Evolutionary conservation across 2,329 filamentous ascomycete species (phyloP), one percentile per base, ranked within the genome.

Genomic region (Colletotrichum eleusines): DNA sequence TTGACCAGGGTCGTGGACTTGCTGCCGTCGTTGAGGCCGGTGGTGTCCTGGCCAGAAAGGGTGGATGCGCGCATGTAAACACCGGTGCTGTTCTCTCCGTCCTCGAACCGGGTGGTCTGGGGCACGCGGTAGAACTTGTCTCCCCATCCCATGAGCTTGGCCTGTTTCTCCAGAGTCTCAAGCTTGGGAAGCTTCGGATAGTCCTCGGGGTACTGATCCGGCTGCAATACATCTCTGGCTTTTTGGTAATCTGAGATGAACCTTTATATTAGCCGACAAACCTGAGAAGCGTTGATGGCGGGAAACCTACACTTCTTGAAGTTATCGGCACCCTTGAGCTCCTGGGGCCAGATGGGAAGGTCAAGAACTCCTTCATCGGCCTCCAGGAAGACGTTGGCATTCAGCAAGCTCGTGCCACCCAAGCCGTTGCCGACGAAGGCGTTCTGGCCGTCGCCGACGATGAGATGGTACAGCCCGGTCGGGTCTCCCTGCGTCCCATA

Each of bases 1-100:
- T 90, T 92, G 44, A 91, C 88, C 1, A 90, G 82, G 0, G 88
- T 91, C 9, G 87, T 90, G 28, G 86, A 91, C 78, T 92, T 92
- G 40, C 88, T 91, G 2, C 89, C 89, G 76, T 92, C 90, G 74
- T 92, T 92, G 67, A 91, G 74, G 0, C 90, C 90, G 0, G 89
- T 91, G 38, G 78, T 79, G 73, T 92, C 90, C 77, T 90, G 88
- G 1, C 90, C 90, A 0, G 88, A 88, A 20, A 90, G 80, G 0
- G 85, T 84, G 0, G 88, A 91, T 0, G 86, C 83, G 26, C 83
- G 81, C 90, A 92, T 91, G 73, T 87, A 82, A 2, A 92, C 88
- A 11, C 90, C 90, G 20, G 85, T 87, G 75, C 83, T 86, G 75
- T 92, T 92, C 23, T 85, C 84, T 0, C 89, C 88, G 66, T 87